Evolutionary conservation across 2,329 filamentous ascomycete genomes (phyloP), one percentile per base, ranked within the genome.

Genomic region (Colletotrichum nymphaeae): DNA sequence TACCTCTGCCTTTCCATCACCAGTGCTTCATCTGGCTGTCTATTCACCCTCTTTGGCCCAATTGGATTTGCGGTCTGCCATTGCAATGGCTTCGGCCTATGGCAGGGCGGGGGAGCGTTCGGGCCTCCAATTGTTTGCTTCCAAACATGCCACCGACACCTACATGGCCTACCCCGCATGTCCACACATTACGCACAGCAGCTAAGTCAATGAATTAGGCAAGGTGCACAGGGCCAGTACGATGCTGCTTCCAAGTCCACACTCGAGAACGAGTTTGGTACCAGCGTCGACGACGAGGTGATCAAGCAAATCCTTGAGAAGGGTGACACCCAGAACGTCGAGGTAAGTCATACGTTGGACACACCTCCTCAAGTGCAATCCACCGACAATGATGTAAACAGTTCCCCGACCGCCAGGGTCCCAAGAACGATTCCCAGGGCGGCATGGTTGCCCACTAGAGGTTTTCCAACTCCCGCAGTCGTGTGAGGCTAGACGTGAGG

Each of bases 231-330:
- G 82, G 96, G 96, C 69, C 89, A 92, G 72, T 86, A 93, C 56
- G 93, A 98, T 80, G 85, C 86, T 11, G 95, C 95, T 9, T 93
- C 94, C 77, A 94, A 97, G 76, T 84, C 87, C 56, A 88, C 88
- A 59, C 88, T 99, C 5, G 92, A 97, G 80, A 93, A 92, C 77
- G 95, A 98, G 85, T 99, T 99, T 78, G 95, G 94, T 77, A 96
- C 94, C 16, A 85, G 88, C 77, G 88, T 92, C 67, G 92, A 95
- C 28, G 95, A 98, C 8, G 93, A 96, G 0, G 92, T 93, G 72
- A 93, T 98, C 80, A 90, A 90, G 84, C 86, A 91, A 84, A 98
- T 99, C 75, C 86, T 98, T 55, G 89, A 94, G 85, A 90, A 90
- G 81, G 96, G 96, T 26, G 87, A 87, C 19, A 81, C 93, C 68